Base-by-base conservation (phyloP, 768 basidiomycete species). In the Russula compacta region DNA sequence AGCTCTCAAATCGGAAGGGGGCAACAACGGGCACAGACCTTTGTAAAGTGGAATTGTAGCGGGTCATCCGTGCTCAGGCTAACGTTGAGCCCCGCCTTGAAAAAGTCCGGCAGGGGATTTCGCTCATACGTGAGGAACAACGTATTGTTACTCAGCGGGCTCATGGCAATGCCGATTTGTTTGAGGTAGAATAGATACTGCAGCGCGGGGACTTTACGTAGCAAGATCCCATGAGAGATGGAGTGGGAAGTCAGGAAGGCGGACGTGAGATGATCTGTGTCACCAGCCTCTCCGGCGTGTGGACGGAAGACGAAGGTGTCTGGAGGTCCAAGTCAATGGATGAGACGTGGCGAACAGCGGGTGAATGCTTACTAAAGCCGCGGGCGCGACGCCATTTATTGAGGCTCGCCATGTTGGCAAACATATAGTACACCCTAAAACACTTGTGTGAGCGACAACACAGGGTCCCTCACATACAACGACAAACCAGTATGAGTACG, bases 131-230 rank as follows among this genome's bases (percentile, higher is more conserved):
- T 87, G 69, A 99, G 77, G 78, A 99, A 99, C 40, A 99, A 76
- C 1, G 97, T 94, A 66, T 99, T 99, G 71, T 99, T 99, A 73
- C 93, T 97, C 49, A 99, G 74, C 2, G 97, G 97, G 69, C 92
- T 94, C 97, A 99, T 99, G 2, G 97, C 97, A 17, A 99, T 82
- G 35, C 97, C 95, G 64, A 98, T 98, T 75, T 98, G 97, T 74
- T 92, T 95, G 65, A 99, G 79, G 72, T 98, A 99, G 75, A 94
- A 99, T 14, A 99, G 82, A 71, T 99, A 99, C 69, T 95, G 93
- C 49, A 99, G 75, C 1, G 95, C 95, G 0, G 97, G 97, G 6
- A 99, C 95, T 73, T 99, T 99, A 60, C 97, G 88, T 9, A 99
- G 81, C 19, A 98, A 78, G 72, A 99, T 99, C n/a, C 97, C 97